Conservation (phyloP, 768 basidiomycete genomes). For the Leccinum uliginosum region DNA sequence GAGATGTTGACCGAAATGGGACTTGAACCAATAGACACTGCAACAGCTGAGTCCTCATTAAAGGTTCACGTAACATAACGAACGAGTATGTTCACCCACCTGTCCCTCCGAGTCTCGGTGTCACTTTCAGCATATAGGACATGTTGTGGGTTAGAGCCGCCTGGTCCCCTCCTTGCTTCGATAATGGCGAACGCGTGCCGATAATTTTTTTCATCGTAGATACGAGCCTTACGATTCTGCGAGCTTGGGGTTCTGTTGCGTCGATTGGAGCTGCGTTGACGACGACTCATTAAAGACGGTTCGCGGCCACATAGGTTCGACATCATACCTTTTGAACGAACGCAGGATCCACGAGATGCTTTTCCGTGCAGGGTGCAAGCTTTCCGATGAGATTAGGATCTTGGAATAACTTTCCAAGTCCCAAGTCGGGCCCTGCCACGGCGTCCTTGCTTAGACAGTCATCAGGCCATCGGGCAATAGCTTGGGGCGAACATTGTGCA, state of each 20-base stretch:
- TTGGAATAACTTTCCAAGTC: constrained; percentile 71
- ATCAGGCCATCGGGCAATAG: constrained; percentile 3
- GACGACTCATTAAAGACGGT: not conserved
- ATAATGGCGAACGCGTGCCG: constrained; percentile 97
- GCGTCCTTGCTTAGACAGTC: constrained; percentile 32
- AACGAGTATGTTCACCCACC: constrained; percentile 92
- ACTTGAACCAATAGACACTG: constrained; percentile 35
- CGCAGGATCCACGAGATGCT: constrained; percentile 76
- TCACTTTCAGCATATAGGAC: constrained; percentile 98
- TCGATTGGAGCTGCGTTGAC: constrained; percentile 49
- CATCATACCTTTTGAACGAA: constrained; percentile 65
- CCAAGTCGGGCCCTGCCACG: constrained; percentile 41
- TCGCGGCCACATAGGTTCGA: not conserved
- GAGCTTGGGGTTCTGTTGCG: constrained; percentile 65
- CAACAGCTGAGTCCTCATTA: constrained; percentile 59
- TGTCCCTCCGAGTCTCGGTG: constrained; percentile 82
- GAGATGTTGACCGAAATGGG: constrained; percentile 22
- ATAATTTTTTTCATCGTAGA: constrained; percentile 84
- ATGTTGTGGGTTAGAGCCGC: constrained; percentile 71
- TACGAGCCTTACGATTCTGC: constrained; percentile 45
- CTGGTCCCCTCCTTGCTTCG: constrained; percentile 75
- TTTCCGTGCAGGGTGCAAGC: constrained; percentile 81
- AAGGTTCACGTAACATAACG: constrained; percentile 81
- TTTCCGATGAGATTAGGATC: constrained; percentile 86
- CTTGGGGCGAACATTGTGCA: constrained; percentile 60